Conservation (phyloP, 768 basidiomycete genomes). For the Ephemerocybe angulata region DNA sequence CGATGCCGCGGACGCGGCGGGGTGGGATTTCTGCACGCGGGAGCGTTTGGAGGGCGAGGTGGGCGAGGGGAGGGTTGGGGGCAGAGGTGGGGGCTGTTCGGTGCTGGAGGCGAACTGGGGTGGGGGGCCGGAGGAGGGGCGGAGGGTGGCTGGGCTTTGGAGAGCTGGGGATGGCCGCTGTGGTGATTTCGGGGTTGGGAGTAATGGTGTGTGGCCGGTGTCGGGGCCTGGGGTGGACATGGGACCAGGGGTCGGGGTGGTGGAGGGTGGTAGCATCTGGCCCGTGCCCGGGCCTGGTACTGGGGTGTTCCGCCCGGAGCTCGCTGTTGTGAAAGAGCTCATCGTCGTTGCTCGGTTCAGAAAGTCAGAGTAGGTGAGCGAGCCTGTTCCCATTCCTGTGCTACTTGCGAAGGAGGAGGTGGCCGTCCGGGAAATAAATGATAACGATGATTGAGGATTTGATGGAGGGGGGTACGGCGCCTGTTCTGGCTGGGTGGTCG, state of each 20-base stretch:
- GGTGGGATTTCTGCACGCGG: not conserved
- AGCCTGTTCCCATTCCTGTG: not conserved
- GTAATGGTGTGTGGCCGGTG: not conserved
- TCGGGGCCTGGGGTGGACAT: not conserved
- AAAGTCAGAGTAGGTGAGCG: not conserved
- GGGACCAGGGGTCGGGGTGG: not conserved
- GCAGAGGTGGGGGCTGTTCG: not conserved
- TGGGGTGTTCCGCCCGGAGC: not conserved
- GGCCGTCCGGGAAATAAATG: constrained; percentile 19
- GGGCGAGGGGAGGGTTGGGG: not conserved
- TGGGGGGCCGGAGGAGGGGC: not conserved
- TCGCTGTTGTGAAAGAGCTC: not conserved
- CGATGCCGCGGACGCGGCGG: no score
- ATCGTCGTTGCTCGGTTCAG: not conserved
- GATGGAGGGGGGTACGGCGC: constrained; percentile 4
- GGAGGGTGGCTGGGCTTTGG: not conserved
- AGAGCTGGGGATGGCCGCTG: not conserved
- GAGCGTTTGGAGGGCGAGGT: not conserved
- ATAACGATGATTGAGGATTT: constrained; percentile 26
- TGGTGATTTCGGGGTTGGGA: not conserved
- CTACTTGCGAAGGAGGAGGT: not conserved
- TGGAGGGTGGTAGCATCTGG: constrained; percentile 1
- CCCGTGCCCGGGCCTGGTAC: not conserved
- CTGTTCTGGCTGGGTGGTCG: constrained; percentile 24
- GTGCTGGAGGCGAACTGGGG: not conserved